Evolutionary conservation across 352 stramenopile genomes (phyloP).

Genomic region (Aphanomyces invadans): DNA sequence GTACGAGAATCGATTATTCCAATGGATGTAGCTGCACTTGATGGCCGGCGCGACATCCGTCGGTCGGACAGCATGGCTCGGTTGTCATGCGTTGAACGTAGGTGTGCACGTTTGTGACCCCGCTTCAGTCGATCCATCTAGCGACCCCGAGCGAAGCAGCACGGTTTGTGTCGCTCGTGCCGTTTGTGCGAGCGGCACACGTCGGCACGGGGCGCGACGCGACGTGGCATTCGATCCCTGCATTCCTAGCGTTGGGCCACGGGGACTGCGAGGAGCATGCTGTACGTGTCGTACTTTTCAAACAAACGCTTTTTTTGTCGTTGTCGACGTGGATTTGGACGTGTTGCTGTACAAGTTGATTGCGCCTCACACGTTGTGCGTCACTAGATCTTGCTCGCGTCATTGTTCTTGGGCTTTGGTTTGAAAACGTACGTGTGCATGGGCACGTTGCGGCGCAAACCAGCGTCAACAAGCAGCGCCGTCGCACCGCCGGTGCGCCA

Average conservation of each 20-base stretch:
- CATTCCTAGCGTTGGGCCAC: conserved; percentile 60
- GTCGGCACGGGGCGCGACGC: conserved; percentile 57
- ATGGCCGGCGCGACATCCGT: too few species aligned
- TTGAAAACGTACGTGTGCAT: conserved; percentile 84
- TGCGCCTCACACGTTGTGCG: too few species aligned
- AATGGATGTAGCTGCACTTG: too few species aligned
- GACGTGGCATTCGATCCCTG: conserved; percentile 64
- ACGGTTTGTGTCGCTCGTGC: conserved; percentile 75
- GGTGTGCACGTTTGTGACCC: conserved; percentile 78
- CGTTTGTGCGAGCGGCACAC: conserved; percentile 44
- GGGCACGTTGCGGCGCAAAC: conserved; percentile 42
- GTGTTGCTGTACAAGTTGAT: conserved; percentile 2
- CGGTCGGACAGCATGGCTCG: too few species aligned
- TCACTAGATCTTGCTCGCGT: conserved; percentile 79
- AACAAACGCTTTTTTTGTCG: neutral
- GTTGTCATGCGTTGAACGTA: conserved; percentile 11
- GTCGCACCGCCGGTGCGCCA: conserved; percentile 31
- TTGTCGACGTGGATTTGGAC: neutral
- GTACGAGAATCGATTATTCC: conserved; percentile 7
- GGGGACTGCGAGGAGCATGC: conserved; percentile 82
- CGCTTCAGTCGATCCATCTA: conserved; percentile 42
- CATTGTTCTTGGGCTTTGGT: conserved; percentile 81
- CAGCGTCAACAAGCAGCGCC: conserved; percentile 28
- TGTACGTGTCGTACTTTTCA: conserved; percentile 26
- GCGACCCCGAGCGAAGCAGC: conserved; percentile 72